Base-by-base conservation (phyloP, 2,329 filamentous ascomycete species). In the Fusarium graminum region DNA sequence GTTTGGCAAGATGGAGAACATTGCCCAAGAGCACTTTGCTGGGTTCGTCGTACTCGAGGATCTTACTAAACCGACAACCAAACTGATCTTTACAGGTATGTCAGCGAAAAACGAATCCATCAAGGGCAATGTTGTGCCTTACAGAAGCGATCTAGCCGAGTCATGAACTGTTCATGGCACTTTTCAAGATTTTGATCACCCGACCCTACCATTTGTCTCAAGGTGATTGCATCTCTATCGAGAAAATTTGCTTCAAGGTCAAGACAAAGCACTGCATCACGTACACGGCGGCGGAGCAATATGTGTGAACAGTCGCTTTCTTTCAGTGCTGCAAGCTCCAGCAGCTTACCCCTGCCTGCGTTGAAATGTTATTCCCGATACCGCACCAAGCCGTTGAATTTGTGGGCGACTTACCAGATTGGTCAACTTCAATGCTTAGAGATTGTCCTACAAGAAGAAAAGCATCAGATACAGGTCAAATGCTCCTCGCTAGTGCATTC, bases 121-220 rank as follows among this genome's bases (percentile, higher is more conserved):
- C 1, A 17, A 22, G n/a, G 25, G 28, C 3, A 51, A 28, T 36
- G 34, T 6, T 5, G 40, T 39, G 30, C 6, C 56, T 8, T 56
- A 62, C 59, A n/a, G n/a, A 45, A 63, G 34, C 59, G 57, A 26
- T 36, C 8, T 19, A 63, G 59, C 17, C 52, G 56, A 7, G 14
- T 22, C 44, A 63, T 29, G 10, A 38, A 42, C 14, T 41, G 62
- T 19, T 43, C 45, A 14, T 51, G 38, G 8, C 26, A 56, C 13
- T 63, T 51, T 11, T 62, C 40, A 22, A 63, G 36, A 25, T 9
- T n/a, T 14, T 41, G 40, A 4, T 63, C 57, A 14, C 17, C 59
- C 6, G 28, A 30, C 13, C 41, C 50, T 43, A 63, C 12, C 59
- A 56, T 63, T 22, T 32, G 45, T 16, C 30, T 62, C 26, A 56